Evolutionary conservation across 345 rosid species (phyloP).

Genomic region (Syzygium aromaticum): DNA sequence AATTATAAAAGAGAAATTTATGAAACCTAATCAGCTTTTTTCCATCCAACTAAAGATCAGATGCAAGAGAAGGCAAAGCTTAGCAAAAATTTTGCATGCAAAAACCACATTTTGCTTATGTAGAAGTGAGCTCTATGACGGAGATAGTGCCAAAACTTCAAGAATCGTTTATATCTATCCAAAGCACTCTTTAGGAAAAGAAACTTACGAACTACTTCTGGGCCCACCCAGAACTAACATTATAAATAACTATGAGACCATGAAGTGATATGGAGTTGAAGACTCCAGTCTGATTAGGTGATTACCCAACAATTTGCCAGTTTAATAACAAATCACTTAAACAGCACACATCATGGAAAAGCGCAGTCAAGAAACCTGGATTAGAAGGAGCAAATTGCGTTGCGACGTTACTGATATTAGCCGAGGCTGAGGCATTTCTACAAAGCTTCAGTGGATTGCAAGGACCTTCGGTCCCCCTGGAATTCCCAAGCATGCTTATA

Average conservation of each 20-base stretch:
- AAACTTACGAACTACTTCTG: background rate
- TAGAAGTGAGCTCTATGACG: background rate
- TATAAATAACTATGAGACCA: background rate
- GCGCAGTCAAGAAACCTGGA: conserved; percentile 30
- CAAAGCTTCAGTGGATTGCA: conserved; percentile 40
- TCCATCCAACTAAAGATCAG: background rate
- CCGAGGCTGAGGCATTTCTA: conserved; percentile 64
- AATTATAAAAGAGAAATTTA: background rate
- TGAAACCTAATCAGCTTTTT: background rate
- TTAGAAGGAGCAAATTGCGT: conserved; percentile 24
- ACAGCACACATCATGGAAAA: background rate
- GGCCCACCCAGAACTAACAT: background rate
- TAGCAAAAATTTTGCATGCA: background rate
- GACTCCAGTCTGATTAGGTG: background rate
- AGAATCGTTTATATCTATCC: background rate
- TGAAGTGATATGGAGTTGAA: background rate
- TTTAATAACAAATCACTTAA: background rate
- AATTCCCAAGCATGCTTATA: background rate
- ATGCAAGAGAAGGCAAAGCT: background rate
- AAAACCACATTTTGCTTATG: background rate
- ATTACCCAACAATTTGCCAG: background rate
- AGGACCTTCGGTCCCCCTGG: conserved; percentile 44
- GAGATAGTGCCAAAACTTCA: background rate
- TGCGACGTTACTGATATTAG: conserved; percentile 47
- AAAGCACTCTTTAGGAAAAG: background rate